Evolutionary conservation across 257 asterid genomes (phyloP).

Genomic region (Coffea eugenioides): DNA sequence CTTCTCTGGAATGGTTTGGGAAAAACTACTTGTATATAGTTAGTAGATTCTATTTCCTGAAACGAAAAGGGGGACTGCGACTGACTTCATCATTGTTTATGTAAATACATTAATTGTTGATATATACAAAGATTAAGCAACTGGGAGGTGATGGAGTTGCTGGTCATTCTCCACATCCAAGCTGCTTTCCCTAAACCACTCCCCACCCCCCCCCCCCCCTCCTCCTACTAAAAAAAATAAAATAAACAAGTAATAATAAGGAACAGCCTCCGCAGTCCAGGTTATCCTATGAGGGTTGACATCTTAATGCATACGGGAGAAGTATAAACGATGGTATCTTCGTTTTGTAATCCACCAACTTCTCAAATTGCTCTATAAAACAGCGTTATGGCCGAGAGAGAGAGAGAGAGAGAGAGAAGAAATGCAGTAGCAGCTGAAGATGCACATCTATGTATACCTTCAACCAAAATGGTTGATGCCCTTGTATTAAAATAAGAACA

Average conservation of each 20-base stretch:
- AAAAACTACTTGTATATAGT: not conserved
- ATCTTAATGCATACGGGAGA: not conserved
- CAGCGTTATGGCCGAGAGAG: too few species aligned
- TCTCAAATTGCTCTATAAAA: too few species aligned
- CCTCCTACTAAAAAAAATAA: too few species aligned
- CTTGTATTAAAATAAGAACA: too few species aligned
- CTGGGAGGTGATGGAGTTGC: not conserved
- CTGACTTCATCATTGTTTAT: not conserved
- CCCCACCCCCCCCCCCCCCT: not conserved
- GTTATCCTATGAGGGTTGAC: not conserved
- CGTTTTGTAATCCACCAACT: too few species aligned
- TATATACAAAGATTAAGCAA: not conserved
- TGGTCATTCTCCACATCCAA: not conserved
- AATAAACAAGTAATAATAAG: too few species aligned
- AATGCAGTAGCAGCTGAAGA: not conserved
- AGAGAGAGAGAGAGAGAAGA: not conserved
- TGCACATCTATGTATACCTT: not conserved
- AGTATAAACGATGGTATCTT: too few species aligned
- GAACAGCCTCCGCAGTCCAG: not conserved
- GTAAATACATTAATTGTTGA: not conserved
- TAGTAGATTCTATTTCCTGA: not conserved
- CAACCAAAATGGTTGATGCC: too few species aligned
- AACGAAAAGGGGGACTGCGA: not conserved
- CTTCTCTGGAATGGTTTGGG: not conserved
- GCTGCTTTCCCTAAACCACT: not conserved